Percentiles rank a stretch among this genome's conserved stretches.
These are phyloP conservation scores for Aspergillus diversus DNA, from an alignment of 495 filamentous ascomycete genomes.

Conservation along the genomic window DNA sequence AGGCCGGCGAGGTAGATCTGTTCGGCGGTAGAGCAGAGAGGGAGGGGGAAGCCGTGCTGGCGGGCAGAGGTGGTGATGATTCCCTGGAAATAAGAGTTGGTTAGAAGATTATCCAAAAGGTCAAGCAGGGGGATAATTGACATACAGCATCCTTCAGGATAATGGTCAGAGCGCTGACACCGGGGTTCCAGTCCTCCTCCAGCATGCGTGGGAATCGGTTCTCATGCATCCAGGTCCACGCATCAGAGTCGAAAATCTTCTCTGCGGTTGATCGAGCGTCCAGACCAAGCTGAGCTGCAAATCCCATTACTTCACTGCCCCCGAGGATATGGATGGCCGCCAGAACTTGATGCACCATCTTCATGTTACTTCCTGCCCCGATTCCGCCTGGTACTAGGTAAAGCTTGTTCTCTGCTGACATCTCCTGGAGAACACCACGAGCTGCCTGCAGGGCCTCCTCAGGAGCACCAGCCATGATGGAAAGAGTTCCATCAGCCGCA, in stretches of 20 bases:
- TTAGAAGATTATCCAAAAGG: not conserved
- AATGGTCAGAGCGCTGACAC: constrained; percentile 69
- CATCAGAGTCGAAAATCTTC: constrained; percentile 60
- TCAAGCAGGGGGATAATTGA: not conserved
- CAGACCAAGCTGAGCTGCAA: constrained; percentile 69
- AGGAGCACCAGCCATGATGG: constrained; percentile 75
- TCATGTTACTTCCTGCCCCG: constrained; percentile 82
- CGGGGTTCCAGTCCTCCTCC: constrained; percentile 65
- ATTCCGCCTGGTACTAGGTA: constrained; percentile 75
- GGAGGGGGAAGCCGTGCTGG: constrained; percentile 62
- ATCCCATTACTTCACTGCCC: constrained; percentile 72
- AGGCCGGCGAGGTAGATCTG: constrained; percentile 68
- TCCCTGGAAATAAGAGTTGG: constrained; percentile 36
- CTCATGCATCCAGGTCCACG: constrained; percentile 81
- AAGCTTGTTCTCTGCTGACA: constrained; percentile 64
- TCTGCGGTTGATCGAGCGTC: constrained; percentile 61
- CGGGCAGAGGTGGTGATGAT: constrained; percentile 76
- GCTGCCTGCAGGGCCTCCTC: constrained; percentile 61
- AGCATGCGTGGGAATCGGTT: constrained; percentile 73
- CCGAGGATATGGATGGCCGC: constrained; percentile 77
- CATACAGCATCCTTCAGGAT: constrained; percentile 76
- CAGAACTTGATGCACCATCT: constrained; percentile 84
- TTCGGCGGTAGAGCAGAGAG: constrained; percentile 71
- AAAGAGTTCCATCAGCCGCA: constrained; percentile 75
- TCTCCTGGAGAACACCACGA: constrained; percentile 61